Evolutionary conservation across 2,329 filamentous ascomycete species (phyloP).

Genomic region (Thielaviopsis populi): DNA sequence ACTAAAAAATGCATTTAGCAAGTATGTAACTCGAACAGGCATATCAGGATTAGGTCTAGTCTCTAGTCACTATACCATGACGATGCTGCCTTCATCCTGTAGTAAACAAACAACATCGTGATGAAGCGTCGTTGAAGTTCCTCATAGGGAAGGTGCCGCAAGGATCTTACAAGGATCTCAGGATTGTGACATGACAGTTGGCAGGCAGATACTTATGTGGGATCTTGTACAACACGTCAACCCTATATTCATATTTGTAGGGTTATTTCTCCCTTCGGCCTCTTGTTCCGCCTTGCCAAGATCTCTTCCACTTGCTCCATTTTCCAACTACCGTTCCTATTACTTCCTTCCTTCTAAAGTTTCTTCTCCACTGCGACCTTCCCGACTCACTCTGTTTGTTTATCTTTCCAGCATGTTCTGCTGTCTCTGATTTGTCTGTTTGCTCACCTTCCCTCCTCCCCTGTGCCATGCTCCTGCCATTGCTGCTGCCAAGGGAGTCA

Average conservation of each 20-base stretch:
- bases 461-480: background rate
- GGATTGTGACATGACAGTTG: background rate
- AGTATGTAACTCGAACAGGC: too few species aligned
- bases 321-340: background rate
- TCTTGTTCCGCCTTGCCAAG: background rate
- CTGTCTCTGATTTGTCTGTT: background rate
- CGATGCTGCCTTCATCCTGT: background rate
- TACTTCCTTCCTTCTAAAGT: background rate
- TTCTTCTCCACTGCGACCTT: background rate
- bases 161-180: background rate
- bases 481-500: background rate
- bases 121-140: background rate
- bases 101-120: background rate
- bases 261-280: background rate
- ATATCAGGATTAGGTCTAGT: too few species aligned
- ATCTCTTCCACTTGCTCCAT: background rate
- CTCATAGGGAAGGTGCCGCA: background rate
- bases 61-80: too few species aligned
- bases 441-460: background rate
- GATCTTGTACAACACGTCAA: background rate
- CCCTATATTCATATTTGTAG: background rate
- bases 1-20: too few species aligned
- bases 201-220: too few species aligned
- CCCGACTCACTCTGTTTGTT: background rate
- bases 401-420: background rate